phyloP scores from a whole-genome alignment of 148 eudicot genomes.

The Rhododendron henanense region DNA sequence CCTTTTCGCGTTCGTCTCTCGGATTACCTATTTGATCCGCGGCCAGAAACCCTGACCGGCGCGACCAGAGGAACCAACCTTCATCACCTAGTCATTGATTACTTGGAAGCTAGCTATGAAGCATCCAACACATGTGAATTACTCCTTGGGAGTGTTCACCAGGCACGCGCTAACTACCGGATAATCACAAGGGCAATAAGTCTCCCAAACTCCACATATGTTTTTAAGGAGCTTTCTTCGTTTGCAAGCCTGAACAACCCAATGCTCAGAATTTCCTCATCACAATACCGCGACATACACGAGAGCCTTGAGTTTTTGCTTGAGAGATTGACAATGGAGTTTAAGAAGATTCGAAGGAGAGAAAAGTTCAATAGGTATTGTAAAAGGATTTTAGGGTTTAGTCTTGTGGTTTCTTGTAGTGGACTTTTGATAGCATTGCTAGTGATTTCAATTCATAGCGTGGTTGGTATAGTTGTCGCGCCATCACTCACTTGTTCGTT shows the following conservation, averaged over 20 bases:
- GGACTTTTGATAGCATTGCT: conserved; percentile 36
- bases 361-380: conserved; percentile 29
- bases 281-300: conserved; percentile 32
- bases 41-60: conserved; percentile 40
- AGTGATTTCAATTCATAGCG: conserved; percentile 41
- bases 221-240: conserved; percentile 36
- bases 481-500: conserved; percentile 38
- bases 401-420: conserved; percentile 22
- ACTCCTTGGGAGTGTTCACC: conserved; percentile 48
- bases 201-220: conserved; percentile 3
- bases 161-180: conserved; percentile 42
- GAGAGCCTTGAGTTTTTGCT: conserved; percentile 31
- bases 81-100: conserved; percentile 42
- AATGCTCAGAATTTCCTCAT: conserved; percentile 25
- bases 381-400: conserved; percentile 32
- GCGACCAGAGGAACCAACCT: conserved; percentile 29
- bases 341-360: conserved; percentile 34
- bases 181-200: conserved; percentile 31
- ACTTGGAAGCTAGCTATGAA: conserved; percentile 53
- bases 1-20: conserved; percentile 27
- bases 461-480: conserved; percentile 45
- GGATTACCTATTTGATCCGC: conserved; percentile 48
- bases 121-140: conserved; percentile 52
- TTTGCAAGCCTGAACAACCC: conserved; percentile 45
- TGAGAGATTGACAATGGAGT: conserved; percentile 30